Percentiles rank a stretch among this genome's conserved stretches.
These are phyloP conservation scores for Pluteus cervinus DNA, from an alignment of 768 basidiomycete species.

Conservation along the genomic window DNA sequence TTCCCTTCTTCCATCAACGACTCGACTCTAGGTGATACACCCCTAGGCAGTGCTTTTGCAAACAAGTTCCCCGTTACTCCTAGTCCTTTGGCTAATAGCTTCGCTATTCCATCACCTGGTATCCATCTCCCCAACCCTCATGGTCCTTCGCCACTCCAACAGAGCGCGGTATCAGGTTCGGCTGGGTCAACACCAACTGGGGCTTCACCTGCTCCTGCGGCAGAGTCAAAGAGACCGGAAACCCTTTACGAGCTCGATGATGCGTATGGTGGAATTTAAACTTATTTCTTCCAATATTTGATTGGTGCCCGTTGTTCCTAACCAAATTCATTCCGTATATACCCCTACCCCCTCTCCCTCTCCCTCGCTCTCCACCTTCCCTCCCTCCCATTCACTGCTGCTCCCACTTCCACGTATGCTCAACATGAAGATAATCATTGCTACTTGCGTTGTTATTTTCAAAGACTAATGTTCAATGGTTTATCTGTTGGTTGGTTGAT, in stretches of 20 bases:
- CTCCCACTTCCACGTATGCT: too few species aligned
- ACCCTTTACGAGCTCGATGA: conserved; percentile 62
- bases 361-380: background rate
- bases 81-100: conserved; percentile 34
- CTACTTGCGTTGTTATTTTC: too few species aligned
- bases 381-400: background rate
- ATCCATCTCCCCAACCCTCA: background rate
- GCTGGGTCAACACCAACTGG: conserved; percentile 4
- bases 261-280: conserved; percentile 64
- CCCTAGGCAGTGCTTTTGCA: conserved; percentile 9
- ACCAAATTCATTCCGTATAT: too few species aligned
- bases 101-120: conserved; percentile 8
- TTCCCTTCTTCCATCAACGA: conserved; percentile 8
- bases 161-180: conserved; percentile 4
- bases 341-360: background rate
- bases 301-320: too few species aligned
- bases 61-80: conserved; percentile 30
- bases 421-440: too few species aligned
- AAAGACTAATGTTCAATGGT: too few species aligned
- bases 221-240: conserved; percentile 32
- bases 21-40: conserved; percentile 8
- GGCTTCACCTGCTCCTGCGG: conserved; percentile 8
- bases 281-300: background rate
- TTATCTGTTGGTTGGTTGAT: too few species aligned
- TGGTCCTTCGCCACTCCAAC: conserved; percentile 13